Percentiles rank a stretch among this genome's conserved stretches.
Evolutionary conservation across 257 asterid species (phyloP).

Genomic region (Cruciata laevipes): DNA sequence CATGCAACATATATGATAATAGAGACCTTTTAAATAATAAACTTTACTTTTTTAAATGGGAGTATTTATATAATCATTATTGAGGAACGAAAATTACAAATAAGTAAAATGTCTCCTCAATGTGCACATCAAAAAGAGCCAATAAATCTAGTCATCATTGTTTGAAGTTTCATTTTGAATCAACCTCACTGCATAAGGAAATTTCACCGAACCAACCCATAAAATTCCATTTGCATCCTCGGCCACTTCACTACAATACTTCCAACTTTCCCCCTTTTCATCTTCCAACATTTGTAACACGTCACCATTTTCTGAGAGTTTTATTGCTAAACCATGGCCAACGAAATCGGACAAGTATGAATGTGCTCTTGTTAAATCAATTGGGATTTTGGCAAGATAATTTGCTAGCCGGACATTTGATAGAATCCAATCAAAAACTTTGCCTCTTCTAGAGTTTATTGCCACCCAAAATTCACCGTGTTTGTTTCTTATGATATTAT

Average conservation of each 20-base stretch:
- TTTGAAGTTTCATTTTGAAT: not conserved
- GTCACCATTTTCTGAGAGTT: conserved; percentile 40
- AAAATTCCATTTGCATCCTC: conserved; percentile 39
- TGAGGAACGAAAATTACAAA: no score
- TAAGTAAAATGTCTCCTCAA: no score
- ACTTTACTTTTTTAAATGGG: no score
- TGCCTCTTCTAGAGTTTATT: conserved; percentile 35
- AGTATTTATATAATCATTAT: no score
- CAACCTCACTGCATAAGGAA: conserved; percentile 34
- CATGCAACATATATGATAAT: no score
- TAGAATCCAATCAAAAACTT: conserved; percentile 33
- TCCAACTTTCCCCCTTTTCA: conserved; percentile 34
- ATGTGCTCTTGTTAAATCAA: conserved; percentile 34
- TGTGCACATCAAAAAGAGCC: not conserved
- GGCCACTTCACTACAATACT: conserved; percentile 52
- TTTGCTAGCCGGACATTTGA: conserved; percentile 44
- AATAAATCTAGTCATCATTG: not conserved
- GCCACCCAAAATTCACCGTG: conserved; percentile 81
- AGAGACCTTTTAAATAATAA: no score
- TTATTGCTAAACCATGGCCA: conserved; percentile 46
- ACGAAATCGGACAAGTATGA: conserved; percentile 17
- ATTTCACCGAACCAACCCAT: conserved; percentile 68
- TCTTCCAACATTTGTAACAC: conserved; percentile 39
- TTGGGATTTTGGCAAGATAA: conserved; percentile 23
- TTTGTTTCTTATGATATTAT: conserved; percentile 46